A percentile compares a stretch with the other conserved stretches of the same genome.
phyloP scores from a whole-genome alignment of 2,329 filamentous ascomycete species.

The Helicocarpus griseus region DNA sequence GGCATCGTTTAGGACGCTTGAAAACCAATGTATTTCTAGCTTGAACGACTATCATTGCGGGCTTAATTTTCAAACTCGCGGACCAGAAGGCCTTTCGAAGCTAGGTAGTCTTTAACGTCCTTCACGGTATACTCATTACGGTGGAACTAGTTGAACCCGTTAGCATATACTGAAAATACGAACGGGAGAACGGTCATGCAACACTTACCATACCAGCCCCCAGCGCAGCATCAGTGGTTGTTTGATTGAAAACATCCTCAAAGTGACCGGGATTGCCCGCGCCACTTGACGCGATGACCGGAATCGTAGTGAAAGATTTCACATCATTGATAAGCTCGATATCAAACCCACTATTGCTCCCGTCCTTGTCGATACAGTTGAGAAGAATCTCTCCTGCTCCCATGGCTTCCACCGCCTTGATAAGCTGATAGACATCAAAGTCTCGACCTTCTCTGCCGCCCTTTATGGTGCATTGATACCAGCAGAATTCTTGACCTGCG shows the following conservation, averaged over 20 bases:
- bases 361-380: conserved; percentile 97
- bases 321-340: conserved; percentile 83
- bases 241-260: conserved; percentile 77
- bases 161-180: neutral
- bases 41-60: no score
- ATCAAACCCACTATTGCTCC: conserved; percentile 89
- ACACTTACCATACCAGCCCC: conserved; percentile 76
- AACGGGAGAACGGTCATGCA: neutral
- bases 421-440: conserved; percentile 81
- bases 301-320: conserved; percentile 77
- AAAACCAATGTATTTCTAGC: no score
- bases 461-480: conserved; percentile 97
- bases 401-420: conserved; percentile 87
- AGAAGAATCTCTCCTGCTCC: conserved; percentile 87
- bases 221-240: conserved; percentile 79
- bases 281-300: conserved; percentile 89
- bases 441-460: conserved; percentile 91
- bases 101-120: conserved; percentile 80
- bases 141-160: conserved; percentile 55
- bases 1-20: no score
- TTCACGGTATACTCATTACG: conserved; percentile 87
- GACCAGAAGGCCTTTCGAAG: conserved; percentile 62
- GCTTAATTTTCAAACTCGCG: conserved; percentile 59
- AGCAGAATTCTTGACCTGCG: conserved; percentile 71
- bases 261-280: conserved; percentile 85